phyloP scores from a whole-genome alignment of 768 basidiomycete species.

The Suillus fuscotomentosus region DNA sequence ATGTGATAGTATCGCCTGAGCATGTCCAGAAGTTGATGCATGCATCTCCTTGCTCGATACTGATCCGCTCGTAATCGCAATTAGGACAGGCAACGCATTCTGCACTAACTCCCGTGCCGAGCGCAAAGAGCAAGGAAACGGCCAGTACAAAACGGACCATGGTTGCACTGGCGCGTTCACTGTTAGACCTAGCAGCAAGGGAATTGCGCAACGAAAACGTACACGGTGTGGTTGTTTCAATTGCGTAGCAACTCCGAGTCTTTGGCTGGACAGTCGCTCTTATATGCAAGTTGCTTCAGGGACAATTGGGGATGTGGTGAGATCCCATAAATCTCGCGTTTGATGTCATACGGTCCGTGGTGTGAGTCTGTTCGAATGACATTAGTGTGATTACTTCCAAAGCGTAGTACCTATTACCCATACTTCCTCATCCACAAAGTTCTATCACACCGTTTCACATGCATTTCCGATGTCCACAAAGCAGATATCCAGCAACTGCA shows the following conservation, averaged over 20 bases:
- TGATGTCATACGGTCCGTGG: neutral
- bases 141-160: neutral
- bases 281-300: neutral
- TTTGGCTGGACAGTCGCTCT: neutral
- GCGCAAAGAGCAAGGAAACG: neutral
- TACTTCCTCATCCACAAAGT: neutral
- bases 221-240: neutral
- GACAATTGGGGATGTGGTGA: neutral
- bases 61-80: neutral
- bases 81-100: neutral
- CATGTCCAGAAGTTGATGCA: slow-evolving; percentile 1
- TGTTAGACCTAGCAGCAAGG: neutral
- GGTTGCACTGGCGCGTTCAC: neutral
- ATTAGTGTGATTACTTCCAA: neutral
- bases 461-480: neutral
- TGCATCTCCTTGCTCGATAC: neutral
- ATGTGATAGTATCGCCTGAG: neutral
- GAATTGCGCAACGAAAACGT: neutral
- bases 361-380: neutral
- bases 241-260: neutral
- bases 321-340: neutral
- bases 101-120: neutral
- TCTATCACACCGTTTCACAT: neutral
- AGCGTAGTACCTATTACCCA: neutral
- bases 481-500: neutral